Base-by-base conservation (phyloP, 1,284 basidiomycete genomes). In the Malassezia sympodialis region DNA sequence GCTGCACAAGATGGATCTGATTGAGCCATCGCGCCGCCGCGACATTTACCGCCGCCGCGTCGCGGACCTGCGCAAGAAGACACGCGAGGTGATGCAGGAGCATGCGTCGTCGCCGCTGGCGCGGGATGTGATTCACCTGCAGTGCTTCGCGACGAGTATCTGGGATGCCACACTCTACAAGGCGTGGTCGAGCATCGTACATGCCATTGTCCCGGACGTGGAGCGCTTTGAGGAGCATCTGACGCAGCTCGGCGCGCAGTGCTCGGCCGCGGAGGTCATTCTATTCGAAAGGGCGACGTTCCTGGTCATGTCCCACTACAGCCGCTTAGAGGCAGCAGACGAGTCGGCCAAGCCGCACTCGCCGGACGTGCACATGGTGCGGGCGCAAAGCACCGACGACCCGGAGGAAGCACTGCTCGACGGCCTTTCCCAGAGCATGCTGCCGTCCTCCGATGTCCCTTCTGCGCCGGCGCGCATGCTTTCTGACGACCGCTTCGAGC, bases 121-220 rank as follows among this genome's bases (percentile, higher is more conserved):
- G 35, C 31, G 27, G 0, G 27, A 40, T 21, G 14, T 15, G 47
- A 68, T 58, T 65, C 75, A 61, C 37, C 68, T 61, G 48, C 72
- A 79, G 2, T 71, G 76, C 21, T 91, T 91, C 68, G 88, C 87
- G n/a, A 98, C 93, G 21, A 91, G 87, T 67, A 98, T 98, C 62
- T 96, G 91, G 78, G 91, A 99, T 75, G 93, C 98, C 76, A 90
- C 87, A 61, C 77, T 99, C 43, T 99, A 98, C 79, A 88, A 96
- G 88, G 93, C 94, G 10, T 98, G 93, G 94, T 96, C 94, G 24
- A 84, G 84, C 59, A 94, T 99, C 62, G 90, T 99, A 8, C 90
- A 96, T 69, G 90, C 89, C 10, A 81, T 96, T 60, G 94, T 98
- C 53, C 94, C 94, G 2, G 94, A 96, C 62, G 86, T 90, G 30